Percentiles rank a stretch among this genome's conserved stretches.
Evolutionary conservation across 1,139 yeast genomes (phyloP).

Genomic region (Saccharomyces hybrid): DNA sequence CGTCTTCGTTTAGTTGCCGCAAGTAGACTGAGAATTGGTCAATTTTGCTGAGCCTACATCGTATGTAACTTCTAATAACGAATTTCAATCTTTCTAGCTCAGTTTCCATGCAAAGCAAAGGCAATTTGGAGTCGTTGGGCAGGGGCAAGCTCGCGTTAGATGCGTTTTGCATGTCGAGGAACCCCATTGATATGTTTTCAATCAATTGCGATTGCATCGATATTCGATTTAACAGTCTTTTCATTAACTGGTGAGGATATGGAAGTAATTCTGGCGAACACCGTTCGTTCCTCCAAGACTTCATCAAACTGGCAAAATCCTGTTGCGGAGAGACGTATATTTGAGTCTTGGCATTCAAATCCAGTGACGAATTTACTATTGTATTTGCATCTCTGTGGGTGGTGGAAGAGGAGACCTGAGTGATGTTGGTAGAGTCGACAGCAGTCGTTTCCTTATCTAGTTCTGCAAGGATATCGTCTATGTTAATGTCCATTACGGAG

Average conservation of each 20-base stretch:
- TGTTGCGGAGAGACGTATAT: constrained; percentile 16
- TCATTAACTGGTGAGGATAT: constrained; percentile 55
- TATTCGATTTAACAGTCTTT: constrained; percentile 49
- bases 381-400: constrained; percentile 3
- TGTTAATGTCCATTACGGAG: constrained; percentile 40
- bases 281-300: constrained; percentile 76
- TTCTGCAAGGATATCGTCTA: constrained; percentile 62
- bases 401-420: constrained; percentile 6
- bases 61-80: constrained; percentile 66
- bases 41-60: constrained; percentile 68
- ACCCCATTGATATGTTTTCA: constrained; percentile 50
- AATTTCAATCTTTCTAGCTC: constrained; percentile 84
- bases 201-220: constrained; percentile 66
- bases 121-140: constrained; percentile 56
- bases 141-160: constrained; percentile 12
- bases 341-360: not conserved
- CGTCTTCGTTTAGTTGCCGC: constrained; percentile 22
- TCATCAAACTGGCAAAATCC: constrained; percentile 42
- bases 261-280: constrained; percentile 77
- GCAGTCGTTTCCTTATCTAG: constrained; percentile 41
- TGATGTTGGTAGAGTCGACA: constrained; percentile 16
- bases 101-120: constrained; percentile 77
- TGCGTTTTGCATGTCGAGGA: constrained; percentile 23
- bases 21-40: constrained; percentile 61
- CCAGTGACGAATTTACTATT: constrained; percentile 12